Evolutionary conservation across 192 early-diverging fungal genomes (phyloP), one percentile per base, ranked within the genome.

Genomic region (Backusella psychrophila): DNA sequence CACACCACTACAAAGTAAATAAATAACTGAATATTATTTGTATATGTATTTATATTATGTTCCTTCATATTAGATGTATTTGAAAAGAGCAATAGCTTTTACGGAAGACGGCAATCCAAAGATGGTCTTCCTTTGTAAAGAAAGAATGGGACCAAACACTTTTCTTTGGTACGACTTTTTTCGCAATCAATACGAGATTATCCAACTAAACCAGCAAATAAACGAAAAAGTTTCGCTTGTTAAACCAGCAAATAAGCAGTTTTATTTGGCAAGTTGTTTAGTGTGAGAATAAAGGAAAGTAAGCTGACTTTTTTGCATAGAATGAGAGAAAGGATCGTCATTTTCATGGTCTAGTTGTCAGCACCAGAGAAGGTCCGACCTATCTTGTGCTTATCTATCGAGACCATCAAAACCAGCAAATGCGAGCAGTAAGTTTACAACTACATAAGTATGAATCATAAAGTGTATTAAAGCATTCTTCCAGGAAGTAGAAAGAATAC

Each of bases 81-180:
- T 63, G 56, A 63, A 63, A 29, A 63, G 56, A 29, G 56, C 56
- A 14, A 63, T 63, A 14, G 9, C 56, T 63, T 63, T 63, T 29
- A 29, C 56, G 4, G 56, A 63, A 63, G 14, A 29, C 3, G 56
- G 56, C 26, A 63, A 63, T 63, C 23, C 26, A 63, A 63, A 63
- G 56, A 63, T 63, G 56, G 26, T 14, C 26, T 63, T 63, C 56
- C 29, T 63, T 63, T 63, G 56, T 14, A 63, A 63, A 26, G 56
- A 63, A 63, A 29, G 23, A 63, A 63, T 63, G 56, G 56, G 56
- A 1, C 56, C 56, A 11, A 63, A 29, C 26, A 63, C 56, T 29
- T 63, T 63, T 63, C 56, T 63, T 63, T 63, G 56, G 56, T 63
- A 63, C 26, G 56, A 63, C 23, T 63, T 63, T 63, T 63, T 63